Conservation (phyloP, 1,284 basidiomycete genomes). For the Cutaneotrichosporon sp. region DNA sequence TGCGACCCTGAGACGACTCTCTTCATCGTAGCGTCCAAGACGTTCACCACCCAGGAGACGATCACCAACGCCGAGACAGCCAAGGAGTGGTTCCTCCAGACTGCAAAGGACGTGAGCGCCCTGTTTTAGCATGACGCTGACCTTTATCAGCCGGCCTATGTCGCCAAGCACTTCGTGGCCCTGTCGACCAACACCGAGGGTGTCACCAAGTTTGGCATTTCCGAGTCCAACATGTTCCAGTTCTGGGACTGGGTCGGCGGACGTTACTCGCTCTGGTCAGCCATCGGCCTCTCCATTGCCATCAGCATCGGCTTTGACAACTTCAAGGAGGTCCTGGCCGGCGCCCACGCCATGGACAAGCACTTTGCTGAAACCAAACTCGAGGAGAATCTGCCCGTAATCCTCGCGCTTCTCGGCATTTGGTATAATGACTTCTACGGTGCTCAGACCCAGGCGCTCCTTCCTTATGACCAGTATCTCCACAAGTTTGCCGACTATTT, state of each 20-base stretch:
- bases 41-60: constrained; percentile 98
- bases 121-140: neutral
- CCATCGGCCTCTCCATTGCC: constrained; percentile 93
- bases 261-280: constrained; percentile 96
- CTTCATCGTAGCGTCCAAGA: constrained; percentile 98
- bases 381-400: constrained; percentile 87
- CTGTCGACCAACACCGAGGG: constrained; percentile 94
- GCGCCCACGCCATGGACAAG: constrained; percentile 96
- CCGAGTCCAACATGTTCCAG: constrained; percentile 93
- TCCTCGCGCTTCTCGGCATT: constrained; percentile 86
- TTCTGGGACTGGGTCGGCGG: constrained; percentile 99
- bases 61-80: constrained; percentile 97
- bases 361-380: constrained; percentile 88
- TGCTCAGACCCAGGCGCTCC: constrained; percentile 87
- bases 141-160: constrained; percentile 66
- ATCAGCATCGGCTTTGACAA: constrained; percentile 91
- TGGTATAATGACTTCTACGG: constrained; percentile 99
- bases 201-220: constrained; percentile 93
- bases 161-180: constrained; percentile 98
- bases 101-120: constrained; percentile 67
- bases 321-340: constrained; percentile 84
- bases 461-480: constrained; percentile 98
- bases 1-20: constrained; percentile 92
- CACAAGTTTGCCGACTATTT: constrained; percentile 99
- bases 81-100: constrained; percentile 86